Evolutionary conservation across 495 filamentous ascomycete genomes (phyloP).

Genomic region (Bathelium albidoporum): DNA sequence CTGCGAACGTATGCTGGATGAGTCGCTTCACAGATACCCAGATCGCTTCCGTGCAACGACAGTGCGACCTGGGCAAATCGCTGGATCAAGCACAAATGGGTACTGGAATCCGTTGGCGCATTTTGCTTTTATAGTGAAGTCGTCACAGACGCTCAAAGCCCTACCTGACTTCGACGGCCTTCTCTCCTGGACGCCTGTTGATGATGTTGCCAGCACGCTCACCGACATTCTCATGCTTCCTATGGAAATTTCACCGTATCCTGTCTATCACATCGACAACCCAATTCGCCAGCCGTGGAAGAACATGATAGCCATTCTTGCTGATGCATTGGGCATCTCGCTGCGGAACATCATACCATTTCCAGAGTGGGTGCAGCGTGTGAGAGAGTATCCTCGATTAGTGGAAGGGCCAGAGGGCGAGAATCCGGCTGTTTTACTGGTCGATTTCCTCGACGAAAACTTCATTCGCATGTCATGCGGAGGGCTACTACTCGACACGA

Average conservation of each 20-base stretch:
- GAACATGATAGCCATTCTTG: constrained; percentile 34
- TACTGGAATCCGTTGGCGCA: constrained; percentile 46
- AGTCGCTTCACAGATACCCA: constrained; percentile 2
- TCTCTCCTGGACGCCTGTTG: constrained; percentile 42
- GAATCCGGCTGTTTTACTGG: constrained; percentile 38
- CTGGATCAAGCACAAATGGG: constrained; percentile 38
- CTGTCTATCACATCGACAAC: constrained; percentile 49
- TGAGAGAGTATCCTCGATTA: background rate
- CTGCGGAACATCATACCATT: constrained; percentile 34
- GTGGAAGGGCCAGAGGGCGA: constrained; percentile 17
- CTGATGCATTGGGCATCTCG: constrained; percentile 34
- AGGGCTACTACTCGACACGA: background rate
- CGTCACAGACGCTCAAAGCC: constrained; percentile 35
- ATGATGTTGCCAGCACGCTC: constrained; percentile 35
- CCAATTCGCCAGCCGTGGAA: constrained; percentile 41
- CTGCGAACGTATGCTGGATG: constrained; percentile 14
- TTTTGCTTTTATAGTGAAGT: constrained; percentile 42
- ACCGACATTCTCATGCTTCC: constrained; percentile 29
- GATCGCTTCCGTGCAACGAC: constrained; percentile 1
- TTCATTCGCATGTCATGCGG: constrained; percentile 45
- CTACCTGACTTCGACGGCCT: constrained; percentile 37
- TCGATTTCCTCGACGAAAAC: constrained; percentile 43
- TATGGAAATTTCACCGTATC: constrained; percentile 19
- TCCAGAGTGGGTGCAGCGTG: constrained; percentile 16
- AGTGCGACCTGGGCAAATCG: constrained; percentile 24